phyloP scores from a whole-genome alignment of 768 basidiomycete genomes.

The Lactarius trivialis region DNA sequence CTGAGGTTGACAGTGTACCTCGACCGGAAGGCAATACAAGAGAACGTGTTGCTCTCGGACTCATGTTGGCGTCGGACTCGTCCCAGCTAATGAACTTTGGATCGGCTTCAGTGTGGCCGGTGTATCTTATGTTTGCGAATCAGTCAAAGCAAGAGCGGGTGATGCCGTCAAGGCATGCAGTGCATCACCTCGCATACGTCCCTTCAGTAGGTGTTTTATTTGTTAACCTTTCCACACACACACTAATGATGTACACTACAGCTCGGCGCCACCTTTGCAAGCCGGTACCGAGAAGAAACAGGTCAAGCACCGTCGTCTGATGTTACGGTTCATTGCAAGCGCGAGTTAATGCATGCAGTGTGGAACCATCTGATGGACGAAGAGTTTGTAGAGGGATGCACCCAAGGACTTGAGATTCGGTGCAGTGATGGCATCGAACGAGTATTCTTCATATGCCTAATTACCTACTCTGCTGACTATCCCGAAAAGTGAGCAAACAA shows the following conservation, averaged over 20 bases:
- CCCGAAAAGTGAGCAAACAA: slow-evolving; percentile 25
- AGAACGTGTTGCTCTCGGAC: not conserved
- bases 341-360: slow-evolving; percentile 25
- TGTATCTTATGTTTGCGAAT: not conserved
- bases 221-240: not conserved
- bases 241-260: not conserved
- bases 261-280: not conserved
- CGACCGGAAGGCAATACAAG: not conserved
- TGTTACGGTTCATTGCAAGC: slow-evolving; percentile 22
- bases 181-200: not conserved
- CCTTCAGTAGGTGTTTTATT: not conserved
- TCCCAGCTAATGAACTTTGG: not conserved
- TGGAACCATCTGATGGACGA: slow-evolving; percentile 23
- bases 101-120: not conserved
- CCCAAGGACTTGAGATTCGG: not conserved
- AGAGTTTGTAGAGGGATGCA: slow-evolving; percentile 25
- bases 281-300: not conserved
- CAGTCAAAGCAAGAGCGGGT: not conserved
- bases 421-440: slow-evolving; percentile 25
- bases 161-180: not conserved
- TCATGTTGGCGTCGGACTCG: not conserved
- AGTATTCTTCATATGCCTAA: slow-evolving; percentile 23
- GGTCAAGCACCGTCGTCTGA: not conserved
- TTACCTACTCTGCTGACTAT: slow-evolving; percentile 25
- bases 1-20: not conserved